Conservation (phyloP, 2,329 filamentous ascomycete species). For the Harringtonia lauricola region DNA sequence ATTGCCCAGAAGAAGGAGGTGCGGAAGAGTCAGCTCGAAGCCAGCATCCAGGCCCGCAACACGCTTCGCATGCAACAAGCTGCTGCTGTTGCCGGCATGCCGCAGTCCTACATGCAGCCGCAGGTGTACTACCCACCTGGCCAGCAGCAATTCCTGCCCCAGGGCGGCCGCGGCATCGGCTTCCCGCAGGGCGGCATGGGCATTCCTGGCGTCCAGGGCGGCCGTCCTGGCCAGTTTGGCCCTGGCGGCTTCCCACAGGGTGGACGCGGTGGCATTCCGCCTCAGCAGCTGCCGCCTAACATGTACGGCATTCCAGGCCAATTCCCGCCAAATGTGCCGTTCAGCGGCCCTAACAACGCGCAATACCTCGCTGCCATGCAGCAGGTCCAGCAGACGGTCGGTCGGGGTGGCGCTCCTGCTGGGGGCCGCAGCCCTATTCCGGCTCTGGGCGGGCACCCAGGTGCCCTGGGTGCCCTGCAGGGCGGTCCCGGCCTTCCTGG, state of each 20-base stretch:
- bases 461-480: conserved; percentile 48
- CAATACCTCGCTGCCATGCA: conserved; percentile 76
- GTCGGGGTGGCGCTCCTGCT: conserved; percentile 50
- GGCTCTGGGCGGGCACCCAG: conserved; percentile 34
- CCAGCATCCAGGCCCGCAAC: conserved; percentile 98
- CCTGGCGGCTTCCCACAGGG: conserved; percentile 72
- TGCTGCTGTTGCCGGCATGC: conserved; percentile 80
- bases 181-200: conserved; percentile 55
- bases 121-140: conserved; percentile 87
- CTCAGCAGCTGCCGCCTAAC: conserved; percentile 78
- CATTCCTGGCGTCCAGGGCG: conserved; percentile 63
- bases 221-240: conserved; percentile 74
- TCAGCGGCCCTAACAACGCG: conserved; percentile 69
- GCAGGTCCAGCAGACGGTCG: conserved; percentile 56
- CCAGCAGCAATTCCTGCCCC: conserved; percentile 61
- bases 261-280: conserved; percentile 71
- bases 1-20: conserved; percentile 99
- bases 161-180: conserved; percentile 51
- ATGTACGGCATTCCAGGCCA: conserved; percentile 74
- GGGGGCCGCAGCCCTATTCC: conserved; percentile 65
- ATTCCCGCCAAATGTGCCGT: conserved; percentile 63
- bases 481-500: conserved; percentile 40
- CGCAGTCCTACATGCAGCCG: conserved; percentile 77
- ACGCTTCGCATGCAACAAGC: conserved; percentile 97
- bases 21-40: conserved; percentile 97